Base-by-base conservation (phyloP, 352 stramenopile species). In the Phytophthora uliginosa region DNA sequence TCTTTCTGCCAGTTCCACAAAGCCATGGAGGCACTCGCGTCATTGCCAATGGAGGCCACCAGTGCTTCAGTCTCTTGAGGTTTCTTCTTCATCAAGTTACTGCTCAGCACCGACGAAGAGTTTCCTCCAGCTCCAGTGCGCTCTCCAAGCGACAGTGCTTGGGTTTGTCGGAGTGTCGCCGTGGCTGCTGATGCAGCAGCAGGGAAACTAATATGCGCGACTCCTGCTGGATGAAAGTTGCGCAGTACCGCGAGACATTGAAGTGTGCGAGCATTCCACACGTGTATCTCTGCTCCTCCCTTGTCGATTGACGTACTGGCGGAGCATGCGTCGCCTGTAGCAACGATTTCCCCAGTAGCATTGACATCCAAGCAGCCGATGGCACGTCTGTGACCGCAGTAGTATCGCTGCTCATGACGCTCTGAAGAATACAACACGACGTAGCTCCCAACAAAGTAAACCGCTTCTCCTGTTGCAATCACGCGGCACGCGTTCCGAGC, bases 1-100 rank as follows among this genome's bases (percentile, higher is more conserved):
- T 80, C 86, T 62, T 90, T 71, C 36, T 89, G 79, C 89, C 89
- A 95, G 58, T 95, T 82, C 89, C 89, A 95, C n/a, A 95, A 70
- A 1, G 86, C 86, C 80, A 95, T 93, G 34, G 83, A 92, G 18
- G 77, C 77, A 22, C 89, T 84, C 0, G 63, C 65, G 10, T 94
- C 89, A n/a, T 65, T 84, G 4, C 86, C 88, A 24, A 95, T 78
- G 7, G 86, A 93, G 6, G 88, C 80, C 18, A 95, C 55, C 17
- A 92, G 61, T 36, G 72, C 74, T 15, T 93, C 85, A 0, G 83
- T 86, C 38, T 91, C 84, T n/a, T 76, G 66, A 2, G 82, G 69
- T 9, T 88, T 83, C 56, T 89, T 89, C 67, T 91, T 89, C 62
- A 74, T 81, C 50, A 83, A 57, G 48, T 67, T 83, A 50, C 77